Evolutionary conservation across 148 eudicot genomes (phyloP).

Genomic region (Heliamphora exappendiculata): DNA sequence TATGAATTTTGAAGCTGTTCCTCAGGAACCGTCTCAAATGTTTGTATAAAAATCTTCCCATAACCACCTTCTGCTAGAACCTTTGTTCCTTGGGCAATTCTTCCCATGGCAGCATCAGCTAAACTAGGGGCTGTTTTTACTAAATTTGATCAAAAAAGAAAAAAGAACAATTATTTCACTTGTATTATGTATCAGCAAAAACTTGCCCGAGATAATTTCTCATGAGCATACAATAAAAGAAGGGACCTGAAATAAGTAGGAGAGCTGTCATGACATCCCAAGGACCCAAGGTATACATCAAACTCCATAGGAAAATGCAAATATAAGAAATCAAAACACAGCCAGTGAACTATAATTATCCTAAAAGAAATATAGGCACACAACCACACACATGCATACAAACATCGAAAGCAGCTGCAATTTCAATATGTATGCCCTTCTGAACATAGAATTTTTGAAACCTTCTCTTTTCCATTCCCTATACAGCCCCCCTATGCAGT

Average conservation of each 20-base stretch:
- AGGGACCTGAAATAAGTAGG: neutral
- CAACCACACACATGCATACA: too few species aligned
- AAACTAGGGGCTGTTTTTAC: conserved; percentile 43
- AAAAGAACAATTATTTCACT: neutral
- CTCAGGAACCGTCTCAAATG: conserved; percentile 27
- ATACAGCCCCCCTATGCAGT: too few species aligned
- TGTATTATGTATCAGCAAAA: neutral
- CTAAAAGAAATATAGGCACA: neutral
- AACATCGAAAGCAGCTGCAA: neutral
- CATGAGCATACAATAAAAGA: neutral
- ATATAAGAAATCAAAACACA: conserved; percentile 1
- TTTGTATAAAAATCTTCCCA: conserved; percentile 31
- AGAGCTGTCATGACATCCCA: neutral
- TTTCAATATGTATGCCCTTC: neutral
- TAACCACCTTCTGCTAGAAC: conserved; percentile 51
- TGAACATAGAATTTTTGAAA: neutral
- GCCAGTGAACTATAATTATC: neutral
- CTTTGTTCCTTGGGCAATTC: conserved; percentile 44
- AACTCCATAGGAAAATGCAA: neutral
- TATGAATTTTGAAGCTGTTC: conserved; percentile 34
- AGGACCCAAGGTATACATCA: neutral
- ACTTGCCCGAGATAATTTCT: neutral
- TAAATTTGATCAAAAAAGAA: neutral
- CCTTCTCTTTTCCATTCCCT: neutral
- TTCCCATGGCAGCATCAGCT: conserved; percentile 36